Conservation (phyloP, 441 rosid genomes). For the Pelargonium australe region DNA sequence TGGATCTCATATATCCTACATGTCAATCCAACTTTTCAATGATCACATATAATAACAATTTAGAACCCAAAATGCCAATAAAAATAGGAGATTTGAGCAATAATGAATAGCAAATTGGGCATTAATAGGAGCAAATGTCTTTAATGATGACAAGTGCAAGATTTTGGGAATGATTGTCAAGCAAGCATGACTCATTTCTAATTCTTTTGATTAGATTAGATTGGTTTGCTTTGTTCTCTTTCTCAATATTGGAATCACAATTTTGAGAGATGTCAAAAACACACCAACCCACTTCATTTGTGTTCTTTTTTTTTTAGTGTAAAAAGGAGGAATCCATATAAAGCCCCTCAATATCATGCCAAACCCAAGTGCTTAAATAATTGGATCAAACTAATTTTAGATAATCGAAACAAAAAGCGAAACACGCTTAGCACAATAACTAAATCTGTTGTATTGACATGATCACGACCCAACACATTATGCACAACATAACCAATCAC, state of each 20-base stretch:
- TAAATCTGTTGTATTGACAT: too few species aligned
- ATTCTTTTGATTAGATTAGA: neutral
- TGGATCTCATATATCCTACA: neutral
- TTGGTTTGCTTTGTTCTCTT: neutral
- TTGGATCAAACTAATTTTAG: neutral
- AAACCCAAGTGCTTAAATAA: neutral
- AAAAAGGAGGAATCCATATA: neutral
- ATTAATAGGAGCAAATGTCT: neutral
- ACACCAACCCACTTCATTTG: neutral
- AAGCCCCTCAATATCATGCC: neutral
- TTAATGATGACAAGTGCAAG: neutral
- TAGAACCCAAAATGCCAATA: neutral
- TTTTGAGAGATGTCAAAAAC: neutral
- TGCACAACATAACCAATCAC: too few species aligned
- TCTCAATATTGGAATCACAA: neutral
- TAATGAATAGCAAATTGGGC: neutral
- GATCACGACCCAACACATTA: too few species aligned
- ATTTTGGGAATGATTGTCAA: neutral
- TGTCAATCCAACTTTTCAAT: neutral
- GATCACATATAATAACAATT: neutral
- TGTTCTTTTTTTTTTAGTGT: neutral
- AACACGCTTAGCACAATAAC: too few species aligned
- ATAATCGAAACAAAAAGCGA: too few species aligned
- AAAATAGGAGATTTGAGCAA: neutral
- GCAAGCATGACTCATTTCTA: too few species aligned